Conservation (phyloP, 116 monocot genomes). For the Posidonia oceanica region DNA sequence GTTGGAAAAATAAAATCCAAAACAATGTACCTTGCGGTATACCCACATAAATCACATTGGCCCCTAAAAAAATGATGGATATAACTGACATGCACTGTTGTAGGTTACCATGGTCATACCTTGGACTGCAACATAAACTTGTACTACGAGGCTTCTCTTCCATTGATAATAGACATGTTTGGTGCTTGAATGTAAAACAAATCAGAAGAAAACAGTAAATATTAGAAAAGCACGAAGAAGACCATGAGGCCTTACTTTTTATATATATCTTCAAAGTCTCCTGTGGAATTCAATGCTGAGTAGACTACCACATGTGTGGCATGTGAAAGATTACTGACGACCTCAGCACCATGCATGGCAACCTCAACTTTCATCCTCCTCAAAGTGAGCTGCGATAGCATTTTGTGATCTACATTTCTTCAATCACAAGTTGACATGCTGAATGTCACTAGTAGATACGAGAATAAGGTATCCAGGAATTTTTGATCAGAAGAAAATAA, state of each 20-base stretch:
- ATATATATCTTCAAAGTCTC: conserved; percentile 47
- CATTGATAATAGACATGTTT: no score
- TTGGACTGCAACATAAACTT: no score
- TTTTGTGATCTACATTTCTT: conserved; percentile 50
- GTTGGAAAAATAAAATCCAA: no score
- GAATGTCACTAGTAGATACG: background rate
- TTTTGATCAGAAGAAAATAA: background rate
- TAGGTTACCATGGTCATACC: no score
- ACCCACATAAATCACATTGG: no score
- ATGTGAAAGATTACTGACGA: conserved; percentile 29
- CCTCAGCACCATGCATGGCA: conserved; percentile 61
- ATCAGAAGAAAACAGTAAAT: background rate
- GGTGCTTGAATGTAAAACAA: background rate
- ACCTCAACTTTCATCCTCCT: conserved; percentile 76
- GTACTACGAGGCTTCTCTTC: no score
- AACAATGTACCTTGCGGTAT: no score
- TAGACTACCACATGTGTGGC: conserved; percentile 70
- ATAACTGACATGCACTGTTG: no score
- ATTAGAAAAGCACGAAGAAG: background rate
- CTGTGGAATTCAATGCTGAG: conserved; percentile 22
- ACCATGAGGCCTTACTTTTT: conserved; percentile 30
- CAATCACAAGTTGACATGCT: conserved; percentile 7
- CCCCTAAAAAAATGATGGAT: no score
- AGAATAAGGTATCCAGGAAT: background rate
- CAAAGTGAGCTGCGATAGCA: conserved; percentile 53